A percentile compares a stretch with the other conserved stretches of the same genome.
Evolutionary conservation across 257 asterid genomes (phyloP).

Genomic region (Echites panduratus): DNA sequence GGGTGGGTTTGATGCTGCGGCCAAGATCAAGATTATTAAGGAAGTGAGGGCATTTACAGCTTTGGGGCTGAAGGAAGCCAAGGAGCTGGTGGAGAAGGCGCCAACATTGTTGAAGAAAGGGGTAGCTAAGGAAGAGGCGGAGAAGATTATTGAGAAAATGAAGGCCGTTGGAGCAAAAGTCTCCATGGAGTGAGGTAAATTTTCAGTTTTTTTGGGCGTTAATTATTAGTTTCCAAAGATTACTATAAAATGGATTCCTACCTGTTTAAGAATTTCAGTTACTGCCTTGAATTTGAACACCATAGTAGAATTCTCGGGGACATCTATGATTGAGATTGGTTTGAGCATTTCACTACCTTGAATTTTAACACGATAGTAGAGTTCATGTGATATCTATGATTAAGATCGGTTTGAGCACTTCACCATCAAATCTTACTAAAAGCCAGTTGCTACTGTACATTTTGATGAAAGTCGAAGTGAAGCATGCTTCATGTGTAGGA

Average conservation of each 20-base stretch:
- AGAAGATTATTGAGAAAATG: slow-evolving; percentile 78
- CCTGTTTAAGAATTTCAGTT: not conserved
- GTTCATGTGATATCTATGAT: not conserved
- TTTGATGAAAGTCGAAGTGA: not conserved
- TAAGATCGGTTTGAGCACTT: not conserved
- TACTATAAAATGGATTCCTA: not conserved
- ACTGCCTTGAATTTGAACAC: not conserved
- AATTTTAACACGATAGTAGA: not conserved
- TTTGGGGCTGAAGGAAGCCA: slow-evolving; percentile 90
- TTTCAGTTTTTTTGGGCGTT: not conserved
- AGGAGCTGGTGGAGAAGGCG: slow-evolving; percentile 94
- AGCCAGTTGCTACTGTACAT: not conserved
- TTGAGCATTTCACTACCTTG: not conserved
- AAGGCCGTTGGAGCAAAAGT: slow-evolving; percentile 79
- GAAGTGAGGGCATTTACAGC: slow-evolving; percentile 85
- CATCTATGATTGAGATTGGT: not conserved
- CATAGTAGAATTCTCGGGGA: not conserved
- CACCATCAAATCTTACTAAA: not conserved
- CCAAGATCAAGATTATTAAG: slow-evolving; percentile 82
- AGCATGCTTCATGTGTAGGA: not conserved
- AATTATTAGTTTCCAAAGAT: not conserved
- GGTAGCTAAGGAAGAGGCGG: slow-evolving; percentile 85
- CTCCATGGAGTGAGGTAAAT: slow-evolving; percentile 69
- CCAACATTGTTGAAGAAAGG: slow-evolving; percentile 91
- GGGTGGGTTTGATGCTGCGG: slow-evolving; percentile 70